A percentile compares a stretch with the other conserved stretches of the same genome.
phyloP scores from a whole-genome alignment of 129 eudicot species.

The Gnaphalium uliginosum region DNA sequence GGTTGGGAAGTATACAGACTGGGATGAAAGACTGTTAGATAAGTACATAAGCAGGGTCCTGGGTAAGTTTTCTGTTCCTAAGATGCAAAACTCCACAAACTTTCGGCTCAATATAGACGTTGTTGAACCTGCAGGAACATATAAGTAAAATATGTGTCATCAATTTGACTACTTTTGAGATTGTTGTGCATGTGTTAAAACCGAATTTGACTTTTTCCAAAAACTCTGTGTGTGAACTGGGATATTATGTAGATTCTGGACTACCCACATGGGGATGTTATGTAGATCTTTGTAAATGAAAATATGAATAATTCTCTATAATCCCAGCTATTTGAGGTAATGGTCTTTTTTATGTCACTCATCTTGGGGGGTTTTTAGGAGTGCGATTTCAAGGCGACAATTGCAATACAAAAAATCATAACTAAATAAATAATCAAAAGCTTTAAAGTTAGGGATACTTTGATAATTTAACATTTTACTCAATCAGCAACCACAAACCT shows the following conservation, averaged over 20 bases:
- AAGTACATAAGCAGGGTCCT: constrained; percentile 86
- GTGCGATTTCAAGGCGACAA: too few relatives aligned
- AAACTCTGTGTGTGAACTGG: too few relatives aligned
- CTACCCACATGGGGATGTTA: too few relatives aligned
- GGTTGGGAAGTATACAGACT: constrained; percentile 78
- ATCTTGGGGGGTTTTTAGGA: too few relatives aligned
- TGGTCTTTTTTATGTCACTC: too few relatives aligned
- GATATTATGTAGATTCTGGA: too few relatives aligned
- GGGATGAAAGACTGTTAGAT: constrained; percentile 73
- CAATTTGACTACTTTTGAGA: constrained; percentile 6
- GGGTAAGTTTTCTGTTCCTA: constrained; percentile 88
- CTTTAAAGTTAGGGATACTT: too few relatives aligned
- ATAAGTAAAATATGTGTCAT: constrained; percentile 1
- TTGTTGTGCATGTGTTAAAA: background rate
- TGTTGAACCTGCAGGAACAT: constrained; percentile 62
- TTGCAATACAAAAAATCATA: too few relatives aligned
- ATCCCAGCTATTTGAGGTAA: too few relatives aligned
- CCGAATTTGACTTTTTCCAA: background rate
- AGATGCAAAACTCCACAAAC: constrained; percentile 70
- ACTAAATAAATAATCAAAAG: background rate
- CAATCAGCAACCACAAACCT: background rate
- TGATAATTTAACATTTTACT: background rate
- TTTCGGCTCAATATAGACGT: constrained; percentile 71
- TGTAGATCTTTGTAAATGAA: too few relatives aligned
- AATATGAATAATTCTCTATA: too few relatives aligned